Percentiles rank a stretch among this genome's conserved stretches.
Evolutionary conservation across 805 yeast genomes (phyloP).

Genomic region (Kregervanrija pseudodelftensis): DNA sequence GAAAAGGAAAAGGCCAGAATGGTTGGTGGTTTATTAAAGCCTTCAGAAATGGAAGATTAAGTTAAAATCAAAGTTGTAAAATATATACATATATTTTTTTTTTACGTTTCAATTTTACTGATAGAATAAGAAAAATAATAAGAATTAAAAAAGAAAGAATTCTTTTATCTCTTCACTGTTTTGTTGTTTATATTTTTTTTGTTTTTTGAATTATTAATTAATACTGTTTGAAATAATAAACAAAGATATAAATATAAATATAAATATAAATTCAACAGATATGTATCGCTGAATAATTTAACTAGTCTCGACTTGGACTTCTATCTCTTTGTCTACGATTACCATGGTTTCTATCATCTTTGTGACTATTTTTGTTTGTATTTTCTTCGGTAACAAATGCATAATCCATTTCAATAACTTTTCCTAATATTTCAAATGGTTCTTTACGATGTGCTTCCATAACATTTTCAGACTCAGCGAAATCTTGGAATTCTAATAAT

Average conservation of each 20-base stretch:
- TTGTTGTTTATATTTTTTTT: background rate
- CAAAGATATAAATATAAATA: too few species aligned
- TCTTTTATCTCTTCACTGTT: too few species aligned
- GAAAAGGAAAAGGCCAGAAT: slow-evolving; percentile 77
- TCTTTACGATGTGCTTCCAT: slow-evolving; percentile 17
- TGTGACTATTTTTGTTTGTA: background rate
- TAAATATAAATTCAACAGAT: too few species aligned
- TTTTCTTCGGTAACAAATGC: slow-evolving; percentile 27
- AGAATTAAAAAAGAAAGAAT: too few species aligned
- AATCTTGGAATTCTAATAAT: slow-evolving; percentile 28
- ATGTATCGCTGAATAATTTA: too few species aligned
- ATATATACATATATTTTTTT: background rate
- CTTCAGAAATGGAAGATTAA: slow-evolving; percentile 83
- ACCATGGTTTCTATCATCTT: background rate
- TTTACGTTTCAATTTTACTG: background rate
- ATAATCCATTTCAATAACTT: slow-evolving; percentile 27
- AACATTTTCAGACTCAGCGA: slow-evolving; percentile 30
- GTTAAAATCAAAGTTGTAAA: background rate
- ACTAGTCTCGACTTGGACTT: slow-evolving; percentile 5
- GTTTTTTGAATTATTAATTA: too few species aligned
- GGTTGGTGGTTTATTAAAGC: slow-evolving; percentile 91
- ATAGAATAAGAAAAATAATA: too few species aligned
- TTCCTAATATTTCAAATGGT: slow-evolving; percentile 29
- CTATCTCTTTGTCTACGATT: slow-evolving; percentile 1
- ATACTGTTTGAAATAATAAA: too few species aligned